Evolutionary conservation across 192 early-diverging fungal genomes (phyloP).

Genomic region (Mortierella antarctica): DNA sequence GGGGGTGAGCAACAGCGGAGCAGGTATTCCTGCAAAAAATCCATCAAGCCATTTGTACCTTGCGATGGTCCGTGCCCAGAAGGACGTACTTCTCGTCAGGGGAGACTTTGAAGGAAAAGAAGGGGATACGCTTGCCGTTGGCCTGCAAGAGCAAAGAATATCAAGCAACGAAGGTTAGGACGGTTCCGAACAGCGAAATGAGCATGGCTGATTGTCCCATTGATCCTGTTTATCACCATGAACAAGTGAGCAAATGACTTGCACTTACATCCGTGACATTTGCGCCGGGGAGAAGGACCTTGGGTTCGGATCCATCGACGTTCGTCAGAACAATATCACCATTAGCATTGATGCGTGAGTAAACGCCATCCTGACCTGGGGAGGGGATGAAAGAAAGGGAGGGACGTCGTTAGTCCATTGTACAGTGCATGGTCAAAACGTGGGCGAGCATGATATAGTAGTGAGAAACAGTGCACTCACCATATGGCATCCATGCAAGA

Average conservation of each 20-base stretch:
- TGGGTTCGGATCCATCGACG: constrained; percentile 43
- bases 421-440: background rate
- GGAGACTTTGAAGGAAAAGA: constrained; percentile 74
- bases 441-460: background rate
- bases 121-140: constrained; percentile 32
- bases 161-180: background rate
- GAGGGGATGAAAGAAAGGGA: background rate
- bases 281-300: constrained; percentile 37
- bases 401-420: background rate
- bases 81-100: constrained; percentile 83
- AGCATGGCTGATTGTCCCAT: no score
- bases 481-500: constrained; percentile 52
- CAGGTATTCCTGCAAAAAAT: background rate
- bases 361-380: constrained; percentile 41
- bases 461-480: constrained; percentile 6
- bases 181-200: background rate
- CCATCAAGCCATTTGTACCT: constrained; percentile 48
- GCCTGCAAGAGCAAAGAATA: background rate
- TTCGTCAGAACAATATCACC: constrained; percentile 47
- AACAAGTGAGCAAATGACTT: background rate
- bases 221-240: background rate
- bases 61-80: constrained; percentile 71
- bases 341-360: constrained; percentile 30
- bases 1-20: background rate
- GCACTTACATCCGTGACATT: constrained; percentile 47